These are phyloP conservation scores for Epichloe gansuensis DNA, from an alignment of 2,329 filamentous ascomycete genomes.

Conservation along the genomic window DNA sequence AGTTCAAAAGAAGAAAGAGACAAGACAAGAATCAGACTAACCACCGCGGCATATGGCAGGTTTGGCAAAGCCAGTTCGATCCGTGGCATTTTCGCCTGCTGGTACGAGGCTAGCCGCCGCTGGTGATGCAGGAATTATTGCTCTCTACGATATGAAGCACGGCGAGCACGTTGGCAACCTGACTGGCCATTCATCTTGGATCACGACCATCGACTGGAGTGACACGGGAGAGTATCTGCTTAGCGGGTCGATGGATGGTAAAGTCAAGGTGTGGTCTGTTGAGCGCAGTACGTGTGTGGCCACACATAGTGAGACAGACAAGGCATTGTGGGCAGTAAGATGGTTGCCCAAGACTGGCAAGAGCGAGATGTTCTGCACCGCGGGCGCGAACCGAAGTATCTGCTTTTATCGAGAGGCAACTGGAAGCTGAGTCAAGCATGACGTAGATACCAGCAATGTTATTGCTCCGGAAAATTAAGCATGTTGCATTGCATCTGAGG, in stretches of 20 bases:
- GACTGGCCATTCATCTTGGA: slow-evolving; percentile 69
- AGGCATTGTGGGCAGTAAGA: slow-evolving; percentile 68
- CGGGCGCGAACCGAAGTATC: slow-evolving; percentile 62
- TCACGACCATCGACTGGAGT: slow-evolving; percentile 86
- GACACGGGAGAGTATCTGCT: slow-evolving; percentile 83
- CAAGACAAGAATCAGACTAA: neutral
- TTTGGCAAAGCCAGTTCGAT: slow-evolving; percentile 73
- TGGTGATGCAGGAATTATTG: slow-evolving; percentile 79
- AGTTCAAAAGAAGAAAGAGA: neutral
- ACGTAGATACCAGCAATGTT: slow-evolving; percentile 6
- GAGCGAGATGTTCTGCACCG: slow-evolving; percentile 64
- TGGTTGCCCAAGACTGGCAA: slow-evolving; percentile 66
- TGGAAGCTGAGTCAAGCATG: slow-evolving; percentile 32
- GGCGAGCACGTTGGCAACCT: slow-evolving; percentile 88
- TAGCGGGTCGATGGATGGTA: slow-evolving; percentile 81
- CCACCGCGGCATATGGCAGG: slow-evolving; percentile 32
- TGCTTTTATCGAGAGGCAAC: slow-evolving; percentile 79
- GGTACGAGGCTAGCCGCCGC: slow-evolving; percentile 77
- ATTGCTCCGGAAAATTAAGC: too few species aligned
- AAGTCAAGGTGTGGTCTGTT: slow-evolving; percentile 91
- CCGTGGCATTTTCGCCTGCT: slow-evolving; percentile 77
- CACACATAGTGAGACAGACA: slow-evolving; percentile 83
- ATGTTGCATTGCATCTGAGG: neutral
- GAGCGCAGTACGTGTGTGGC: slow-evolving; percentile 76
- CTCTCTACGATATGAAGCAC: slow-evolving; percentile 81